phyloP scores from a whole-genome alignment of 1,284 basidiomycete genomes.

The Apiotrichum veenhuisii region DNA sequence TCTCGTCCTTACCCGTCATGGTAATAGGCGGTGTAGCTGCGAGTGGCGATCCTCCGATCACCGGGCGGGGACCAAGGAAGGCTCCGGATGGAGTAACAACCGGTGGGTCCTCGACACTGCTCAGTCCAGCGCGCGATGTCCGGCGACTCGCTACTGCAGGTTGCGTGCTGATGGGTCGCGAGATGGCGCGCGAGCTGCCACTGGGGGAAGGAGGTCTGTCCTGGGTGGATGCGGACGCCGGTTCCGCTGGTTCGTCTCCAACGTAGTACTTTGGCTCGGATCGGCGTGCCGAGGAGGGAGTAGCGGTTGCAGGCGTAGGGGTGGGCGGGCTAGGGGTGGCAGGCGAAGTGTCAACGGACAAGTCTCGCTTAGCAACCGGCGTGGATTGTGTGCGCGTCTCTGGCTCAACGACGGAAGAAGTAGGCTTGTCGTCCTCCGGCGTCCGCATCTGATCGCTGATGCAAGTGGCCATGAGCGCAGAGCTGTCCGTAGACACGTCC shows the following conservation, averaged over 20 bases:
- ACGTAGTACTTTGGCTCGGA: constrained; percentile 47
- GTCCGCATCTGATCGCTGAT: not conserved
- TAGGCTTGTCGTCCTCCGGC: not conserved
- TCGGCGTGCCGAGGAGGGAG: constrained; percentile 20
- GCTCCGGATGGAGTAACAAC: constrained; percentile 33
- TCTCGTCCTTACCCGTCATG: constrained; percentile 38
- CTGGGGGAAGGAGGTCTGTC: constrained; percentile 4
- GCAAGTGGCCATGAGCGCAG: constrained; percentile 14
- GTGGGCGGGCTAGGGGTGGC: not conserved
- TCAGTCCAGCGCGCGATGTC: constrained; percentile 8
- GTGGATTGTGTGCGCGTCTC: constrained; percentile 5
- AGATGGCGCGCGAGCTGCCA: constrained; percentile 16
- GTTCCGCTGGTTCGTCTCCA: constrained; percentile 27
- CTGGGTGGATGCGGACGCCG: not conserved
- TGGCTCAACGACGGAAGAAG: constrained; percentile 3
- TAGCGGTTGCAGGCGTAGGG: constrained; percentile 7
- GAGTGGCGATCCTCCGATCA: constrained; percentile 41
- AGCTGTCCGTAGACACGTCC: constrained; percentile 10
- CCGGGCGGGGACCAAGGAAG: constrained; percentile 7
- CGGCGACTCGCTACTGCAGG: constrained; percentile 21
- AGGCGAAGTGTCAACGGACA: constrained; percentile 8
- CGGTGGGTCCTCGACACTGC: constrained; percentile 34
- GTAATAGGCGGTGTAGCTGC: constrained; percentile 45
- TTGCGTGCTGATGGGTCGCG: constrained; percentile 28
- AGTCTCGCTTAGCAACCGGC: not conserved